phyloP scores from a whole-genome alignment of 2,329 filamentous ascomycete species.

The Botrytis medusae region DNA sequence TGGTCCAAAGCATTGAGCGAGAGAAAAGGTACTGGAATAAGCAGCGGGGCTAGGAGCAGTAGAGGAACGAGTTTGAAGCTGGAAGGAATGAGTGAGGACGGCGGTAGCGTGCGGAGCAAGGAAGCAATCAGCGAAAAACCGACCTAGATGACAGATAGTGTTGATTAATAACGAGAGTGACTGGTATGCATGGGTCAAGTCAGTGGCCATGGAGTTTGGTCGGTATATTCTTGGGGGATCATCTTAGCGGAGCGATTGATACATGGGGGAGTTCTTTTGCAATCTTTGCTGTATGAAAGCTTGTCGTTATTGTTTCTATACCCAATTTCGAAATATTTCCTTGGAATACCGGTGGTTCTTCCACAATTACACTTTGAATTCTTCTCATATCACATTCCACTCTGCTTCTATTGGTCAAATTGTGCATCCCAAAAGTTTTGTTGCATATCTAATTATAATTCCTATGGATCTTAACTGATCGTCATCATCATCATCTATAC shows the following conservation, averaged over 20 bases:
- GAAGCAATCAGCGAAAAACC: background rate
- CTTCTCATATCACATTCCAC: background rate
- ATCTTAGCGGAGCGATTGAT: constrained; percentile 3
- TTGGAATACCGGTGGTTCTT: background rate
- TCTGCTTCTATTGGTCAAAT: background rate
- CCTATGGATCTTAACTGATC: background rate
- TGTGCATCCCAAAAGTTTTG: background rate
- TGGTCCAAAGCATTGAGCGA: constrained; percentile 49
- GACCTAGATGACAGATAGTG: background rate
- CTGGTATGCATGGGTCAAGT: background rate
- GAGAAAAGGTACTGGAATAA: constrained; percentile 55
- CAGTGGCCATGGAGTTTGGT: constrained; percentile 10
- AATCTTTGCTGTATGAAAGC: background rate
- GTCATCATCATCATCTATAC: background rate
- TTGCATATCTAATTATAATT: background rate
- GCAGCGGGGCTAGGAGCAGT: constrained; percentile 25
- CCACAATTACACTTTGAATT: background rate
- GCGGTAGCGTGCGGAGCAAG: constrained; percentile 11
- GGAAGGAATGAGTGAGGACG: constrained; percentile 18
- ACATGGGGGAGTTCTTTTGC: constrained; percentile 11
- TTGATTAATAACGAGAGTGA: background rate
- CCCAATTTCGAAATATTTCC: constrained; percentile 4
- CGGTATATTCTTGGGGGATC: background rate
- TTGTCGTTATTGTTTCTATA: constrained; percentile 6
- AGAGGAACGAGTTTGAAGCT: constrained; percentile 18